Conservation (phyloP, 2,329 filamentous ascomycete species). For the Amphichorda felina region DNA sequence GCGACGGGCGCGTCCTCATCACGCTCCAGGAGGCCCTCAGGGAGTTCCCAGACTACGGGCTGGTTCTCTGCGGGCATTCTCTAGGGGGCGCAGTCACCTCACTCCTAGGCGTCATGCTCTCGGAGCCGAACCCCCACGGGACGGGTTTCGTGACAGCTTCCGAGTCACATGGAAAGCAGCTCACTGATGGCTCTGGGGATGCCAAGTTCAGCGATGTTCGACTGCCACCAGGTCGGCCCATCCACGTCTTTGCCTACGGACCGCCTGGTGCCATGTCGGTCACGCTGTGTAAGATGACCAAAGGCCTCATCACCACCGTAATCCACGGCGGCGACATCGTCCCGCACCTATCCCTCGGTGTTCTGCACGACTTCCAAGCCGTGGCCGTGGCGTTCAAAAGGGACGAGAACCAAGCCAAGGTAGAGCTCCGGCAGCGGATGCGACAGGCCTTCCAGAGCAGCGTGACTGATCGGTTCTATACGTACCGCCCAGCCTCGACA, state of each 20-base stretch:
- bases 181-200: conserved; percentile 17
- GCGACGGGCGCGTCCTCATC: conserved; percentile 52
- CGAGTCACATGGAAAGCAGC: conserved; percentile 28
- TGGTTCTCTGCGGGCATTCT: conserved; percentile 59
- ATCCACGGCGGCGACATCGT: conserved; percentile 66
- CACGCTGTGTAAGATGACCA: conserved; percentile 55
- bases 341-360: conserved; percentile 59
- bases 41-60: conserved; percentile 56
- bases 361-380: conserved; percentile 64
- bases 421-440: conserved; percentile 53
- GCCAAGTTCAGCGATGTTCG: conserved; percentile 23
- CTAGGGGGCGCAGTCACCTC: conserved; percentile 60
- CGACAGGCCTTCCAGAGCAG: conserved; percentile 54
- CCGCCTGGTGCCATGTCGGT: conserved; percentile 63
- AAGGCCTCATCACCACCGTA: conserved; percentile 63
- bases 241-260: conserved; percentile 72
- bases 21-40: conserved; percentile 55
- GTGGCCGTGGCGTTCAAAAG: conserved; percentile 62
- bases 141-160: conserved; percentile 52
- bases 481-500: conserved; percentile 10
- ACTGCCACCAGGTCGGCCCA: conserved; percentile 55
- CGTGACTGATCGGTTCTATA: conserved; percentile 39
- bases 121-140: conserved; percentile 43
- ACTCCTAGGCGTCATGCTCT: conserved; percentile 58
- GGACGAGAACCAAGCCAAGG: conserved; percentile 55